These are phyloP conservation scores for Elsinoe arachidis DNA, from an alignment of 2,329 filamentous ascomycete genomes.

Conservation along the genomic window DNA sequence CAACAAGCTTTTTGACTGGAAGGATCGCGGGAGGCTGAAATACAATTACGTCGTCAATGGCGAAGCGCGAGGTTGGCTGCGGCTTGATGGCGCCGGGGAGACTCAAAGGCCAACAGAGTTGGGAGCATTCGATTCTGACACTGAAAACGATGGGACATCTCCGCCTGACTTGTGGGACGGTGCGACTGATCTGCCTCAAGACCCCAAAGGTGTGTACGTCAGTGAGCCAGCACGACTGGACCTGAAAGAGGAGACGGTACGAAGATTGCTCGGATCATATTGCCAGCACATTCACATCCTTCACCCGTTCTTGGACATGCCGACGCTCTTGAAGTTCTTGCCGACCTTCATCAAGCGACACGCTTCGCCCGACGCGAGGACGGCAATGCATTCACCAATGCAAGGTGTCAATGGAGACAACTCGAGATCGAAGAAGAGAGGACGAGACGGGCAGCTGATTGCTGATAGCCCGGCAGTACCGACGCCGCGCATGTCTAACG, in stretches of 20 bases:
- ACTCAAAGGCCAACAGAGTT: conserved; percentile 31
- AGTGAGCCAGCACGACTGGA: conserved; percentile 35
- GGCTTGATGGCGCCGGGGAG: conserved; percentile 31
- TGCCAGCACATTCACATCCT: conserved; percentile 53
- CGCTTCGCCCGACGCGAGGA: conserved; percentile 30
- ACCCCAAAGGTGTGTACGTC: conserved; percentile 21
- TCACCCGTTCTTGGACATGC: conserved; percentile 54
- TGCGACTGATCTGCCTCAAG: conserved; percentile 6
- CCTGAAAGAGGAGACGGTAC: conserved; percentile 44
- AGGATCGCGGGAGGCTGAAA: conserved; percentile 19
- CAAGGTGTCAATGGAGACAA: conserved; percentile 10
- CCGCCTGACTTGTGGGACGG: conserved; percentile 7
- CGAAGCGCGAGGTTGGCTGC: conserved; percentile 30
- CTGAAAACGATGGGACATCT: conserved; percentile 23
- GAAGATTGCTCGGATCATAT: conserved; percentile 46
- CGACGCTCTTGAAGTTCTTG: conserved; percentile 44
- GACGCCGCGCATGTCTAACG: conserved; percentile 28
- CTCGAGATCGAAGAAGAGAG: conserved; percentile 12
- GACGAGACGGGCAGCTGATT: conserved; percentile 10
- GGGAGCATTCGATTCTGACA: conserved; percentile 21
- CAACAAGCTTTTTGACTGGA: conserved; percentile 25
- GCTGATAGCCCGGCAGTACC: conserved; percentile 21
- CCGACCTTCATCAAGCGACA: conserved; percentile 43
- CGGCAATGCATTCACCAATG: conserved; percentile 12
- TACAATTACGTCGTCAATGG: conserved; percentile 30